Conservation (phyloP, 1,139 yeast species). For the Hemisphaericaspora lyxosophila region DNA sequence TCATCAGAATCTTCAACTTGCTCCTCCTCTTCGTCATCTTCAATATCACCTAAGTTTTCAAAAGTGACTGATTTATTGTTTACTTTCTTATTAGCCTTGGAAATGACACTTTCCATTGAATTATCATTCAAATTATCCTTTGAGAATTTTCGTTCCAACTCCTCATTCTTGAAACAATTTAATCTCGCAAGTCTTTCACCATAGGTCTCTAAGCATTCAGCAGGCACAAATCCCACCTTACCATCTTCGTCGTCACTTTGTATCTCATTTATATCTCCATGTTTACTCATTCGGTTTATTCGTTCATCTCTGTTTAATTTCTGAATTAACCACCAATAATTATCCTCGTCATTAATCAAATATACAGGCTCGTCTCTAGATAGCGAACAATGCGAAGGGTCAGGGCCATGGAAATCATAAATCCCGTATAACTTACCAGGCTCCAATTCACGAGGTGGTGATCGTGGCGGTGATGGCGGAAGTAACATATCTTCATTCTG, state of each 20-base stretch:
- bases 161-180: constrained; percentile 91
- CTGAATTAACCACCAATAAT: constrained; percentile 95
- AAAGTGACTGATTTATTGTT: constrained; percentile 41
- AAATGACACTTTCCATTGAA: constrained; percentile 4
- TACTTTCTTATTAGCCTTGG: constrained; percentile 10
- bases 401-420: constrained; percentile 87
- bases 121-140: constrained; percentile 2
- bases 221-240: constrained; percentile 91
- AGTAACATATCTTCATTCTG: constrained; percentile 25
- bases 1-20: constrained; percentile 12
- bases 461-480: constrained; percentile 68
- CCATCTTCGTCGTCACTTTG: constrained; percentile 50
- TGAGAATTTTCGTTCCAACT: constrained; percentile 40
- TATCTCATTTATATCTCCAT: constrained; percentile 14
- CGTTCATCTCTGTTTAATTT: constrained; percentile 50
- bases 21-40: constrained; percentile 19
- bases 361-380: constrained; percentile 80
- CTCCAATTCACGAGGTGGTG: constrained; percentile 81
- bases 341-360: constrained; percentile 81
- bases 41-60: constrained; percentile 35
- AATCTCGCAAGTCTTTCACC: constrained; percentile 88
- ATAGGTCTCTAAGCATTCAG: constrained; percentile 90
- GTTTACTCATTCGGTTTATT: constrained; percentile 13
- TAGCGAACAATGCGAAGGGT: constrained; percentile 86
- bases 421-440: constrained; percentile 84